These are phyloP conservation scores for Phytopythium ostracodes DNA, from an alignment of 352 stramenopile genomes.

Conservation along the genomic window DNA sequence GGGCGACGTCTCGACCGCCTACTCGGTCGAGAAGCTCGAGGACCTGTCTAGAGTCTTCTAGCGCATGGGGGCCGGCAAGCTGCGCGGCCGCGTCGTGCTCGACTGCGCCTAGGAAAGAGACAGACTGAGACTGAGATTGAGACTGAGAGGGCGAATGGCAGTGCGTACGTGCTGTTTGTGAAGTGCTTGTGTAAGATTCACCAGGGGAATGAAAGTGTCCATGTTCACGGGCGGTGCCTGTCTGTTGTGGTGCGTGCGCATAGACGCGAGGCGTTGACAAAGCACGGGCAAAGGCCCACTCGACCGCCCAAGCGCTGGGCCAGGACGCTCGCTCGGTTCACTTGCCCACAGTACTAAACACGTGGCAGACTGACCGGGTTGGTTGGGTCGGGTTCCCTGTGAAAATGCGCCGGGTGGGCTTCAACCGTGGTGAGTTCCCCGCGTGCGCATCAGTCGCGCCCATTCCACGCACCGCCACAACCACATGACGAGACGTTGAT, in stretches of 20 bases:
- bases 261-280: neutral
- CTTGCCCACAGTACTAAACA: too few relatives aligned
- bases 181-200: neutral
- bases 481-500: neutral
- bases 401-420: neutral
- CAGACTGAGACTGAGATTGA: neutral
- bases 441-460: neutral
- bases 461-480: neutral
- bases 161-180: neutral
- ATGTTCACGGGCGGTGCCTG: neutral
- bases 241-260: neutral
- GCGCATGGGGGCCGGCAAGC: constrained; percentile 31
- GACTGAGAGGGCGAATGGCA: too few relatives aligned
- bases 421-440: neutral
- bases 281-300: neutral
- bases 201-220: neutral
- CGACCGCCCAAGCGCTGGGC: too few relatives aligned
- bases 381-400: neutral
- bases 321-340: neutral
- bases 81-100: constrained; percentile 38
- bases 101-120: constrained; percentile 31
- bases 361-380: too few relatives aligned
- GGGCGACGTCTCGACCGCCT: constrained; percentile 40
- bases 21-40: constrained; percentile 28
- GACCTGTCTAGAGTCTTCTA: constrained; percentile 40